Base-by-base conservation (phyloP, 257 asterid species). In the Solanum medicagineum region DNA sequence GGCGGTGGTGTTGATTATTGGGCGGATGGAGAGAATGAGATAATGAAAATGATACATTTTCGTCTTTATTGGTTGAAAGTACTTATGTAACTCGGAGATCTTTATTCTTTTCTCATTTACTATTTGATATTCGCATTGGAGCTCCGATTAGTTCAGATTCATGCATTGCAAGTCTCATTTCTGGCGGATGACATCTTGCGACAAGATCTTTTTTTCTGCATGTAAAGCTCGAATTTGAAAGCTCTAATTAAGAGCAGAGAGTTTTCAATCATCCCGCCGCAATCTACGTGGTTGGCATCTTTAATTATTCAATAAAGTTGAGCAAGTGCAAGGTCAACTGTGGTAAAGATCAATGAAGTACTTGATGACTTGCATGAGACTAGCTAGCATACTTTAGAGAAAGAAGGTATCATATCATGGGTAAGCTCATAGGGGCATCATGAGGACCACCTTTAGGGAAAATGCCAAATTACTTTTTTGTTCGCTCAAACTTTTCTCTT, bases 341-440 rank as follows among this genome's bases (percentile, higher is more conserved):
- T 53, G 65, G 29, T 29, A 79, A 79, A 51, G 45, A 79, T 79
- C 83, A 79, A 79, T 11, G 4, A 26, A 79, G 40, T 40, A 29
- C 83, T 79, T 79, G 60, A 79, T 79, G 65, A 79, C 47, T 32
- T 79, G 83, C 24, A 75, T 75, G 82, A 49, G 42, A 47, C 59
- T 45, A 70, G 54, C 79, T 75, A 51, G 57, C 59, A 75, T 77
- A 77, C 83, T 79, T 79, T 53, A 53, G 63, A 79, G 11, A 77
- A 53, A 77, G 83, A 79, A 55, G 42, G 57, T 77, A 53, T 79
- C 47, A 51, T 79, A 79, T 79, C 83, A 53, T 79, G 65, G 83
- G 63, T 26, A 79, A 54, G 83, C 65, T 79, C 26, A 53, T 79
- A 53, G 47, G 65, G 47, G 47, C 65, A 79, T 79, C 83, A 77